Evolutionary conservation across 257 asterid genomes (phyloP).

Genomic region (Plantago ovata): DNA sequence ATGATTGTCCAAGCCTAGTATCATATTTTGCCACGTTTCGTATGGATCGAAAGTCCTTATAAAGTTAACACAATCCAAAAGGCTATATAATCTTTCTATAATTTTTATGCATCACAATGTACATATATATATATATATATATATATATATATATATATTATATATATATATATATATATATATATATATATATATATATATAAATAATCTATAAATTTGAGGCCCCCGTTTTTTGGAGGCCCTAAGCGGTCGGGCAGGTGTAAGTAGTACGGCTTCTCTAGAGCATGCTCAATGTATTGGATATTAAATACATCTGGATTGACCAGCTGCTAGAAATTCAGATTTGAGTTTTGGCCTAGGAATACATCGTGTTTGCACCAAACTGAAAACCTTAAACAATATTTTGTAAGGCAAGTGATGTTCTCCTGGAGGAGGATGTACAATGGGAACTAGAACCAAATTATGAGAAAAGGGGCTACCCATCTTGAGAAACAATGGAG

Average conservation of each 20-base stretch:
- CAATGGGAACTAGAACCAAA: slow-evolving; percentile 62
- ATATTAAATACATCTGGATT: slow-evolving; percentile 36
- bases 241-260: too few species aligned
- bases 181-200: too few species aligned
- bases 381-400: slow-evolving; percentile 55
- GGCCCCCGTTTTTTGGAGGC: too few species aligned
- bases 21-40: slow-evolving; percentile 86
- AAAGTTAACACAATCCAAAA: too few species aligned
- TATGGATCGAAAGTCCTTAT: slow-evolving; percentile 56
- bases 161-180: too few species aligned
- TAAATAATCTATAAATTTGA: too few species aligned
- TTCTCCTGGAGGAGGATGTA: slow-evolving; percentile 47
- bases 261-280: slow-evolving; percentile 48
- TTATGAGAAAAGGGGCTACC: slow-evolving; percentile 41
- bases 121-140: too few species aligned
- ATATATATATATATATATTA: too few species aligned
- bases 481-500: slow-evolving; percentile 29
- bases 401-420: slow-evolving; percentile 46
- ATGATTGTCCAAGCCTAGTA: slow-evolving; percentile 91
- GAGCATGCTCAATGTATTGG: slow-evolving; percentile 57
- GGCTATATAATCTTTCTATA: too few species aligned
- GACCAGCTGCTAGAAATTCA: slow-evolving; percentile 41
- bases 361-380: slow-evolving; percentile 82
- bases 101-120: too few species aligned
- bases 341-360: slow-evolving; percentile 64